phyloP scores from a whole-genome alignment of 768 basidiomycete genomes.

The Psilocybe subaeruginosa region DNA sequence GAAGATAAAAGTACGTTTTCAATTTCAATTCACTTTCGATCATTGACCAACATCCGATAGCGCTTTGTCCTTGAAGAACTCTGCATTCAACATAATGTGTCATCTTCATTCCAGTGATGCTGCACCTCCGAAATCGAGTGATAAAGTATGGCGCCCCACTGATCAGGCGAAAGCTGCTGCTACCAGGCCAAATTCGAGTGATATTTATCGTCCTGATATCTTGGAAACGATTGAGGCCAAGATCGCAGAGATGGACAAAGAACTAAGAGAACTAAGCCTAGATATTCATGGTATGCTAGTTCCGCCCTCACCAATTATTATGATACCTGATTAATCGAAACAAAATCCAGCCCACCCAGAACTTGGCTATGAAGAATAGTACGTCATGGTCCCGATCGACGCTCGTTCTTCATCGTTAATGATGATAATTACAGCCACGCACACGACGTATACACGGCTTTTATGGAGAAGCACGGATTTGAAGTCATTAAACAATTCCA shows the following conservation, averaged over 20 bases:
- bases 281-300: constrained; percentile 66
- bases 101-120: constrained; percentile 19
- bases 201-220: constrained; percentile 59
- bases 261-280: constrained; percentile 63
- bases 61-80: background rate
- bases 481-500: constrained; percentile 61
- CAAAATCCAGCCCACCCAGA: constrained; percentile 64
- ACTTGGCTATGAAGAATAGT: constrained; percentile 70
- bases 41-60: background rate
- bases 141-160: constrained; percentile 47
- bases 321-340: background rate
- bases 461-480: constrained; percentile 70
- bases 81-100: constrained; percentile 28
- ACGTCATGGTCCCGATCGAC: constrained; percentile 16
- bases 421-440: constrained; percentile 49
- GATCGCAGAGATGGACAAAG: constrained; percentile 53
- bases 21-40: too few relatives aligned
- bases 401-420: background rate
- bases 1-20: too few relatives aligned
- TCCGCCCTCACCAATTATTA: background rate
- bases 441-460: constrained; percentile 69
- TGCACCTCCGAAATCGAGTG: constrained; percentile 9
- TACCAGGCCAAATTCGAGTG: constrained; percentile 30
- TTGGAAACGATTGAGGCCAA: constrained; percentile 61
- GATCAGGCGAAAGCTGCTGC: constrained; percentile 30